Evolutionary conservation across 2,329 filamentous ascomycete species (phyloP).

Genomic region (Paecilomyces dactylethromorphus): DNA sequence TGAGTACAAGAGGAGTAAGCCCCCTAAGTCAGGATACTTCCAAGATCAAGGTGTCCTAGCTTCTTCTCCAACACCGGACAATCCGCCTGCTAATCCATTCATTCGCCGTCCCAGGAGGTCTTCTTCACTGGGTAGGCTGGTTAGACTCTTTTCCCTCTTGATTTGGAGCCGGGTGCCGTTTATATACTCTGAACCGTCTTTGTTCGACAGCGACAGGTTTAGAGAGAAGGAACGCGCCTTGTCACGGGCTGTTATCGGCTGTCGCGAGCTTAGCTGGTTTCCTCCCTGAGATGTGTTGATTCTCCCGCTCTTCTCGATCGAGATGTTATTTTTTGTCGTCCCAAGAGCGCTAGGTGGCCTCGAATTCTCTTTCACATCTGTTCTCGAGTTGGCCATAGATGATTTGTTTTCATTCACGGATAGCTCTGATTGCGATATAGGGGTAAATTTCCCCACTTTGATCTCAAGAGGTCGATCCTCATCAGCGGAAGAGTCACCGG

Average conservation of each 20-base stretch:
- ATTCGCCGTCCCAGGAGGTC: conserved; percentile 40
- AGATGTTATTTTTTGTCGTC: not conserved
- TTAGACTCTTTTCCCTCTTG: conserved; percentile 40
- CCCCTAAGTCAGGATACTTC: too few species aligned
- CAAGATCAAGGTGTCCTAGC: conserved; percentile 6
- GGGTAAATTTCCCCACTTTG: conserved; percentile 46
- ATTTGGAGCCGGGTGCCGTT: conserved; percentile 13
- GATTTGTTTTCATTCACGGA: not conserved
- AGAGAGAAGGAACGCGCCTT: not conserved
- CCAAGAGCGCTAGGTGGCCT: not conserved
- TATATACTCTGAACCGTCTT: conserved; percentile 13
- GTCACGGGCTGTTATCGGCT: not conserved
- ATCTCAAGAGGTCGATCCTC: conserved; percentile 82
- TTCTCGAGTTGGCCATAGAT: not conserved
- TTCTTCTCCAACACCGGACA: conserved; percentile 10
- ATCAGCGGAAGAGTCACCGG: conserved; percentile 62
- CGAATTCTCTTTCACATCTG: conserved; percentile 3
- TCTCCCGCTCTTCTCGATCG: not conserved
- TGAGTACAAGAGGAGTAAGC: too few species aligned
- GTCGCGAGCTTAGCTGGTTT: not conserved
- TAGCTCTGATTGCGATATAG: conserved; percentile 15
- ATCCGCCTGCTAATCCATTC: conserved; percentile 9
- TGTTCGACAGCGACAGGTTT: conserved; percentile 9
- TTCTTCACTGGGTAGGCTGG: conserved; percentile 50
- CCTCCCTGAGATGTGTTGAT: not conserved